Evolutionary conservation across 1,284 basidiomycete species (phyloP).

Genomic region (Boletus semigastroideus): DNA sequence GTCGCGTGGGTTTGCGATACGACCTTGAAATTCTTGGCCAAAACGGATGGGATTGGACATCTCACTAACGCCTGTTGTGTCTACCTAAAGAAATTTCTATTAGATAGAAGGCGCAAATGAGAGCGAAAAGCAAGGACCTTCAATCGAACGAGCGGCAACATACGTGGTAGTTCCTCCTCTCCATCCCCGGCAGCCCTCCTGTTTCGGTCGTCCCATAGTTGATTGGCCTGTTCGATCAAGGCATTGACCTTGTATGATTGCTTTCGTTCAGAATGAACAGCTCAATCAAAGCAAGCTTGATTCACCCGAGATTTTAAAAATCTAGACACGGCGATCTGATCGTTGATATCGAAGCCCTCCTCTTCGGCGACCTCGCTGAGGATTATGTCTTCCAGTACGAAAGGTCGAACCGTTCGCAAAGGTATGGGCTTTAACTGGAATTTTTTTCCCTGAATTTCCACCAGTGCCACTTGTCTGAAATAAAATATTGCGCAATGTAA

Average conservation of each 20-base stretch:
- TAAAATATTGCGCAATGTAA: constrained; percentile 1
- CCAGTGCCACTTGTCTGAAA: constrained; percentile 80
- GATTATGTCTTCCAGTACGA: constrained; percentile 85
- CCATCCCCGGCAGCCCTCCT: constrained; percentile 63
- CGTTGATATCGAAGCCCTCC: constrained; percentile 71
- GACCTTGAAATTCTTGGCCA: constrained; percentile 91
- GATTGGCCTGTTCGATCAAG: constrained; percentile 76
- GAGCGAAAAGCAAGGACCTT: constrained; percentile 49
- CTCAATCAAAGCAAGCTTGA: not conserved
- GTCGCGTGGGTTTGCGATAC: constrained; percentile 93
- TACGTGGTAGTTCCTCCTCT: constrained; percentile 60
- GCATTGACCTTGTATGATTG: constrained; percentile 60
- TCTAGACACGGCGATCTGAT: constrained; percentile 80
- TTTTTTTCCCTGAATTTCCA: constrained; percentile 84
- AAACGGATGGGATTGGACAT: constrained; percentile 96
- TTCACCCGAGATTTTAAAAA: constrained; percentile 71
- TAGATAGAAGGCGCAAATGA: not conserved
- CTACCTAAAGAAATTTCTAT: constrained; percentile 54
- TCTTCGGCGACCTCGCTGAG: constrained; percentile 76
- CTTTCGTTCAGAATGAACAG: not conserved
- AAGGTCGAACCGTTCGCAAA: constrained; percentile 90
- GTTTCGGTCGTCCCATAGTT: constrained; percentile 80
- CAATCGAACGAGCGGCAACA: constrained; percentile 89
- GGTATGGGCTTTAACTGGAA: constrained; percentile 86
- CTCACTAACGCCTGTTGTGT: constrained; percentile 85